These are phyloP conservation scores for Caryopteris hybrid DNA, from an alignment of 305 asterid genomes.

Conservation along the genomic window DNA sequence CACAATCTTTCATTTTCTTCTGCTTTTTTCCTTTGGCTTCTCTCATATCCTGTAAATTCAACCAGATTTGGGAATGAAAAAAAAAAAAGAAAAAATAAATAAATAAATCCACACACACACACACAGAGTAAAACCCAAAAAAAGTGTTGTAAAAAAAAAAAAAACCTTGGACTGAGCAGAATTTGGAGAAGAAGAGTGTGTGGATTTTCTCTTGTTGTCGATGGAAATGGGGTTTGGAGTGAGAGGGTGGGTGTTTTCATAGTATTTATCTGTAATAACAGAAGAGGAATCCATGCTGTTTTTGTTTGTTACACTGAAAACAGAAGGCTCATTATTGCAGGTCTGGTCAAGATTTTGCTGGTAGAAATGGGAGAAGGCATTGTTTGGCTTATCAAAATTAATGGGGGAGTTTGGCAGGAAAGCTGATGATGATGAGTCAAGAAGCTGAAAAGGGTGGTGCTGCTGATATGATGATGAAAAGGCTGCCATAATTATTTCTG, in stretches of 20 bases:
- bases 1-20: slow-evolving; percentile 12
- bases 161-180: slow-evolving; percentile 56
- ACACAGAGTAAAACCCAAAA: neutral
- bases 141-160: neutral
- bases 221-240: slow-evolving; percentile 14
- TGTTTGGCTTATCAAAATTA: slow-evolving; percentile 34
- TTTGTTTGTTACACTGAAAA: slow-evolving; percentile 19
- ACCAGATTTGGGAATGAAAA: too few species aligned
- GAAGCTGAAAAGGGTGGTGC: slow-evolving; percentile 14
- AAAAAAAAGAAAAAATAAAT: too few species aligned
- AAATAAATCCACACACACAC: too few species aligned
- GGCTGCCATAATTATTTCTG: slow-evolving; percentile 39
- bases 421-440: slow-evolving; percentile 16
- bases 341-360: slow-evolving; percentile 10
- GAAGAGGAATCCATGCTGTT: slow-evolving; percentile 47
- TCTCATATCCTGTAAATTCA: slow-evolving; percentile 25
- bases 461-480: slow-evolving; percentile 28
- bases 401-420: neutral
- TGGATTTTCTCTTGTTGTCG: slow-evolving; percentile 41
- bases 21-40: slow-evolving; percentile 29
- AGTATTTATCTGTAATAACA: slow-evolving; percentile 31
- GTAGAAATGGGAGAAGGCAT: slow-evolving; percentile 29
- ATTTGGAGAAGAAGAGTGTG: slow-evolving; percentile 25
- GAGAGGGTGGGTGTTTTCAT: neutral
- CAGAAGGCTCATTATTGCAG: neutral